Evolutionary conservation across 352 stramenopile genomes (phyloP).

Genomic region (Phytophthora palmivora): DNA sequence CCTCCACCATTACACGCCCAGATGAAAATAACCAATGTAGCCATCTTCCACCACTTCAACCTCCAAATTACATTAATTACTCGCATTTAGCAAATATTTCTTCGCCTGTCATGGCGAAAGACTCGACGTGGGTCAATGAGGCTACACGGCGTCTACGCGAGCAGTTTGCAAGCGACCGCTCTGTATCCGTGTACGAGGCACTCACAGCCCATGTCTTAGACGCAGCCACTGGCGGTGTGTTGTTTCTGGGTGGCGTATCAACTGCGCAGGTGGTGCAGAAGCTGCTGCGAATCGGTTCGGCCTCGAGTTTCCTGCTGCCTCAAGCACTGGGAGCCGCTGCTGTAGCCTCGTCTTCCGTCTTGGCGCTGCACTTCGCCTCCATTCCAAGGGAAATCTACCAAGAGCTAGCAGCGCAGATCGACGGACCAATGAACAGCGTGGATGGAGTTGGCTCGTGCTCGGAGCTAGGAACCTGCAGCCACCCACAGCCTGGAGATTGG

Average conservation of each 20-base stretch:
- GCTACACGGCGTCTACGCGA: conserved; percentile 32
- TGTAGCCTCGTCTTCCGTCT: conserved; percentile 56
- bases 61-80: conserved; percentile 6
- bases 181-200: conserved; percentile 49
- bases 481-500: conserved; percentile 31
- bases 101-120: not conserved
- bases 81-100: not conserved
- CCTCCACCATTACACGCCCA: conserved; percentile 13
- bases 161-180: conserved; percentile 50
- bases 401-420: conserved; percentile 32
- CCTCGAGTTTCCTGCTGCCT: conserved; percentile 52
- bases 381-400: conserved; percentile 54
- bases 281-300: conserved; percentile 48
- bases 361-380: conserved; percentile 59
- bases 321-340: conserved; percentile 45
- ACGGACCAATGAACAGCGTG: conserved; percentile 6
- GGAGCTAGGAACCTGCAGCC: conserved; percentile 25
- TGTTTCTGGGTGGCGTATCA: conserved; percentile 61
- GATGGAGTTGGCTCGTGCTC: conserved; percentile 36
- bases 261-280: conserved; percentile 57
- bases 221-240: conserved; percentile 49
- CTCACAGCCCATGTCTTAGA: conserved; percentile 51
- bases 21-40: conserved; percentile 20
- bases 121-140: conserved; percentile 20
- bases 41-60: conserved; percentile 23